Evolutionary conservation across 176 grass and related monocot species (phyloP).

Genomic region (Eleusine coracana): DNA sequence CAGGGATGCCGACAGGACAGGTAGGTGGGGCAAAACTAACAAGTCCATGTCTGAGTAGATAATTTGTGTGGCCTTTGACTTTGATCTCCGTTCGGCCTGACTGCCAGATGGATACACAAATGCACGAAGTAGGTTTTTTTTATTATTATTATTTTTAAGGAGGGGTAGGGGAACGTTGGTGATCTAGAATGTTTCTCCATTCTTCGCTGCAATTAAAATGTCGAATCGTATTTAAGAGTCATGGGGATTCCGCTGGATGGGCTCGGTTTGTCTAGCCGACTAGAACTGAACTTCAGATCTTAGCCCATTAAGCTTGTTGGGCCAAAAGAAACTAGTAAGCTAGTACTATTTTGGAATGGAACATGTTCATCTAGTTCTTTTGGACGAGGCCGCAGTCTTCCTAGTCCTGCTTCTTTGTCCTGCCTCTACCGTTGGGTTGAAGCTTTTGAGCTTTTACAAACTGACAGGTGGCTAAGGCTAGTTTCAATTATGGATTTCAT

Average conservation of each 20-base stretch:
- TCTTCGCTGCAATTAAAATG: not conserved
- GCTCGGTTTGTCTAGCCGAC: not conserved
- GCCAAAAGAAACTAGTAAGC: not conserved
- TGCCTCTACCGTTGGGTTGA: too few relatives aligned
- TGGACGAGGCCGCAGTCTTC: too few relatives aligned
- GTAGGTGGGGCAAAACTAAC: not conserved
- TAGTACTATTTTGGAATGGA: not conserved
- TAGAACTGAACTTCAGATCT: not conserved
- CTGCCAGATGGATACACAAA: not conserved
- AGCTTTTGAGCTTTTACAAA: too few relatives aligned
- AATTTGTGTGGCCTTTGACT: not conserved
- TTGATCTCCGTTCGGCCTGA: not conserved
- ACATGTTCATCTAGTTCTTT: too few relatives aligned
- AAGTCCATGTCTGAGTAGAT: not conserved
- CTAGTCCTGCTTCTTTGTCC: too few relatives aligned
- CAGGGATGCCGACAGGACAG: slow-evolving; percentile 1
- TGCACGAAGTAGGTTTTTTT: not conserved
- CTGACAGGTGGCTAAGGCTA: too few relatives aligned
- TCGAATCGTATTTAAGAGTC: not conserved
- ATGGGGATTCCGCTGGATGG: not conserved
- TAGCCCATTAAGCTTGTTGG: not conserved
- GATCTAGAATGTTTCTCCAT: not conserved
- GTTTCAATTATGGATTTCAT: too few relatives aligned
- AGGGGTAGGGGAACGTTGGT: not conserved
- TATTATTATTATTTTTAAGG: too few relatives aligned